phyloP scores from a whole-genome alignment of 257 asterid species.

The Osmanthus fragrans region DNA sequence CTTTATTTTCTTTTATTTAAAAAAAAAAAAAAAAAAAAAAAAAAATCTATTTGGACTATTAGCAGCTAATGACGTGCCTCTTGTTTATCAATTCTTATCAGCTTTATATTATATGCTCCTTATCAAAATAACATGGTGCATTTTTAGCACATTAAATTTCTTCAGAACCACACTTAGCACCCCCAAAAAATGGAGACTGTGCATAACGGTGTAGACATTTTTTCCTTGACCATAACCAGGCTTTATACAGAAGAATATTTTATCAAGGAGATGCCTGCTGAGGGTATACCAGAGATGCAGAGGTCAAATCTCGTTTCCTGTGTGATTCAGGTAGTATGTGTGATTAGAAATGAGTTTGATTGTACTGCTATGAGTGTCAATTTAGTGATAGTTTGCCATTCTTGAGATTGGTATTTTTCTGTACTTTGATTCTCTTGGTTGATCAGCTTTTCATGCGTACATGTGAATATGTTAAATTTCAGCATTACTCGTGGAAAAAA shows the following conservation, averaged over 20 bases:
- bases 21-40: no score
- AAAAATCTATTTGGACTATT: background rate
- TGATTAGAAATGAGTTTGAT: conserved; percentile 1
- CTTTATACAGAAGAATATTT: conserved; percentile 90
- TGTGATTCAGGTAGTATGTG: conserved; percentile 78
- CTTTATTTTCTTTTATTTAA: no score
- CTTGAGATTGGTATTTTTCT: background rate
- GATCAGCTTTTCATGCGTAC: background rate
- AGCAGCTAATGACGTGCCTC: background rate
- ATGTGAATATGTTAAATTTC: background rate
- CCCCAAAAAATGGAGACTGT: background rate
- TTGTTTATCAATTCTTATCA: background rate
- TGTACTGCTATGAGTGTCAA: background rate
- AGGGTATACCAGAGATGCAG: conserved; percentile 95
- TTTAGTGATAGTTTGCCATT: conserved; percentile 6
- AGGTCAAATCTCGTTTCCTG: conserved; percentile 88
- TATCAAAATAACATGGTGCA: background rate
- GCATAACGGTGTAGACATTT: conserved; percentile 4
- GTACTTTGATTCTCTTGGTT: background rate
- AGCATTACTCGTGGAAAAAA: background rate
- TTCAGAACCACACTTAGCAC: background rate
- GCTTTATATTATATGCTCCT: background rate
- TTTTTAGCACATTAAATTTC: background rate
- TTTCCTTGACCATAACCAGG: conserved; percentile 44
- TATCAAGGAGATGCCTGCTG: conserved; percentile 73